Base-by-base conservation (phyloP, 495 filamentous ascomycete species). In the Monascus purpureus region DNA sequence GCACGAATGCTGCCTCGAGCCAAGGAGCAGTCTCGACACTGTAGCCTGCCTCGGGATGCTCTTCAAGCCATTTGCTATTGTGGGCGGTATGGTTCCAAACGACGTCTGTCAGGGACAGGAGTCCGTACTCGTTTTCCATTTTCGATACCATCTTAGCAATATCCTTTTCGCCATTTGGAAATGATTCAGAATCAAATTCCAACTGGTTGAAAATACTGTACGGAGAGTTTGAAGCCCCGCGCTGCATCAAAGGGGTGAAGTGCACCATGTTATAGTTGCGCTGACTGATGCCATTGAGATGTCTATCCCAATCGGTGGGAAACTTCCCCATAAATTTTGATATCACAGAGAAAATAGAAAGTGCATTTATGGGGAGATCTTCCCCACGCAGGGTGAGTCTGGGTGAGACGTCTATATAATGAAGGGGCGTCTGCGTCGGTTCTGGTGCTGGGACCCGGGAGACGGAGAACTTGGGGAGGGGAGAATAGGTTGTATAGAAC, bases 251-350 rank as follows among this genome's bases (percentile, higher is more conserved):
- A 6, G 92, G 92, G 3, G 92, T 94, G 49, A 96, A 99, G 54
- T 99, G 92, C 33, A 99, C 73, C 84, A 96, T 93, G 54, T 99
- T 99, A 60, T 99, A 99, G 5, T 85, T 84, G 22, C 90, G 70
- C 30, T 80, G 73, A 37, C 78, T 74, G 41, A 96, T 90, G 25
- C 90, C 90, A 38, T 70, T 63, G 32, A 96, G 67, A 49, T 96
- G 86, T 11, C 71, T 75, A 36, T 95, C 75, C 87, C 87, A 99
- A 38, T 86, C 78, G 1, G 64, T 61, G 1, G 90, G 87, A 45
- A 82, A 90, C 45, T 76, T 74, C 23, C 92, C 92, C 80, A 99
- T 88, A 64, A 93, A 94, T 56, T 96, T 99, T 34, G 86, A 94
- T 36, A 96, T 79, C 22, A 88, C 65, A n/a, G 92, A 95, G 55